phyloP scores from a whole-genome alignment of 495 filamentous ascomycete genomes.

The Lepraria neglecta region DNA sequence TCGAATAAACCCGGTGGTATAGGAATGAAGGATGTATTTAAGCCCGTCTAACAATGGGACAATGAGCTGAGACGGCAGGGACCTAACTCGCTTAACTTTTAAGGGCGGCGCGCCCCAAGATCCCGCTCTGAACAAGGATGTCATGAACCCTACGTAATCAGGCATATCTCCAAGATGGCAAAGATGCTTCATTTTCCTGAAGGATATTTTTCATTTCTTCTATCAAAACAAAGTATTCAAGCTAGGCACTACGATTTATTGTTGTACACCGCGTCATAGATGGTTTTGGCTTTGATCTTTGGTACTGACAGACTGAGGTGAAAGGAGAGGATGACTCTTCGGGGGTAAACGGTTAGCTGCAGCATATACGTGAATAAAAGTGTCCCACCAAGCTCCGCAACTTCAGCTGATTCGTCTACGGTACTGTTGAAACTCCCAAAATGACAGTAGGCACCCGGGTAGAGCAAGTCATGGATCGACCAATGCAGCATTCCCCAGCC shows the following conservation, averaged over 20 bases:
- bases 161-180: background rate
- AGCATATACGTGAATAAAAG: background rate
- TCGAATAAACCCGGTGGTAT: background rate
- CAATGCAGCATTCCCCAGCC: background rate
- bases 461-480: constrained; percentile 4
- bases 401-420: too few relatives aligned
- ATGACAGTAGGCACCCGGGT: background rate
- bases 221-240: background rate
- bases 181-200: background rate
- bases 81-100: constrained; percentile 11
- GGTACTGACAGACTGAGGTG: background rate
- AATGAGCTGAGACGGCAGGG: constrained; percentile 12
- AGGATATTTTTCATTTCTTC: background rate
- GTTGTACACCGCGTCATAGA: background rate
- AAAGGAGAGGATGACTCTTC: background rate
- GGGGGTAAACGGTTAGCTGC: background rate
- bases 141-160: constrained; percentile 7
- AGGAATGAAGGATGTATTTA: constrained; percentile 2
- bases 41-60: constrained; percentile 10
- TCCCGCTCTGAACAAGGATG: constrained; percentile 7
- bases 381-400: background rate
- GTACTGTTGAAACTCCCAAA: background rate
- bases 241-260: too few relatives aligned
- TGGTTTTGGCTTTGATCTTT: background rate
- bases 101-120: constrained; percentile 6